Conservation (phyloP, 169 alveolate species). For the Eimeria tenella region DNA sequence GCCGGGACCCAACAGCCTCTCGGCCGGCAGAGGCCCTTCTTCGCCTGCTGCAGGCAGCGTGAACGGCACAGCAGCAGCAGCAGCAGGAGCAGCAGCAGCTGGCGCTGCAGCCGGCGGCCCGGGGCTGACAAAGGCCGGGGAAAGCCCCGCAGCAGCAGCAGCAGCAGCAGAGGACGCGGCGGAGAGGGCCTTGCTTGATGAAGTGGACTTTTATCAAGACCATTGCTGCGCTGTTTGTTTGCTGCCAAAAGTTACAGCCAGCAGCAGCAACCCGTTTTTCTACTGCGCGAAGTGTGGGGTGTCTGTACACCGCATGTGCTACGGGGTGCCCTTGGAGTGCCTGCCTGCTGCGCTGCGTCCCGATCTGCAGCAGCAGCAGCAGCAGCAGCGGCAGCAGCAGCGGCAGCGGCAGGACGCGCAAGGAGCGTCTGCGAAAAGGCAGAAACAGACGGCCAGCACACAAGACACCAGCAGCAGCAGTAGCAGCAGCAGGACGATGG, state of each 20-base stretch:
- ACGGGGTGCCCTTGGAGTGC: constrained; percentile 79
- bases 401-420: background rate
- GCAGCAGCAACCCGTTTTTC: constrained; percentile 81
- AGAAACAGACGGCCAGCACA: background rate
- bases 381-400: constrained; percentile 36
- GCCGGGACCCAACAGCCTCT: background rate
- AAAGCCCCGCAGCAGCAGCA: background rate
- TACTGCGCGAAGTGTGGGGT: constrained; percentile 84
- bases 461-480: constrained; percentile 1
- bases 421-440: background rate
- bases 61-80: constrained; percentile 12
- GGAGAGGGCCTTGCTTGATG: constrained; percentile 40
- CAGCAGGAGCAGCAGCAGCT: constrained; percentile 54
- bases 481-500: constrained; percentile 20
- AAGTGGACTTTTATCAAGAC: constrained; percentile 67
- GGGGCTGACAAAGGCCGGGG: background rate
- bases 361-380: constrained; percentile 68
- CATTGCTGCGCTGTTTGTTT: constrained; percentile 77
- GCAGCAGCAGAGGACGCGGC: constrained; percentile 17
- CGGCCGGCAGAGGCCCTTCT: too few relatives aligned
- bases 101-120: constrained; percentile 16
- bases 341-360: constrained; percentile 74
- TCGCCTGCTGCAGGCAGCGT: background rate
- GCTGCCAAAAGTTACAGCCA: constrained; percentile 65
- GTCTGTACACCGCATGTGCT: constrained; percentile 85